Percentiles rank a stretch among this genome's conserved stretches.
phyloP scores from a whole-genome alignment of 75 land plant genomes.

The Isoetes taiwanensis region DNA sequence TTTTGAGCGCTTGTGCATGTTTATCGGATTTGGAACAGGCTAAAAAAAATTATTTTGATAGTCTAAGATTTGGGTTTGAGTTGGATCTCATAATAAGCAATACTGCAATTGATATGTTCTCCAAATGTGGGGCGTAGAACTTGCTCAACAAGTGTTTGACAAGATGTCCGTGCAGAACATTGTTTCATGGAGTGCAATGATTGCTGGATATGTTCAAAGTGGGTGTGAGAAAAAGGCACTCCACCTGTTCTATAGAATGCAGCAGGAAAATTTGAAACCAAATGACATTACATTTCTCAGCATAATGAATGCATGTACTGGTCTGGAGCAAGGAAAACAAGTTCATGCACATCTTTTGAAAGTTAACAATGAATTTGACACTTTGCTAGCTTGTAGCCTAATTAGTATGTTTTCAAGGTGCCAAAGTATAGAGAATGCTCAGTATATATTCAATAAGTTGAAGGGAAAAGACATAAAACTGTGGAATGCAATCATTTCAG shows the following conservation, averaged over 20 bases:
- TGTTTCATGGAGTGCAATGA: not conserved
- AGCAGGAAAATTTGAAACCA: not conserved
- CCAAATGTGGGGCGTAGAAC: too few species aligned
- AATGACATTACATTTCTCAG: not conserved
- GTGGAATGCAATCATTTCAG: constrained; percentile 4
- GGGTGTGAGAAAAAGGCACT: not conserved
- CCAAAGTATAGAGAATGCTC: not conserved
- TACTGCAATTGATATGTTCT: too few species aligned
- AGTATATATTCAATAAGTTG: not conserved
- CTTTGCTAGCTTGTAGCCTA: not conserved
- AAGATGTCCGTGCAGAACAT: not conserved
- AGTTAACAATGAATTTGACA: not conserved
- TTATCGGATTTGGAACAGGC: not conserved
- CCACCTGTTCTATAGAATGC: not conserved
- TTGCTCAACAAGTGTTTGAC: too few species aligned
- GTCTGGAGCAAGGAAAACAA: not conserved
- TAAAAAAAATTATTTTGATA: too few species aligned
- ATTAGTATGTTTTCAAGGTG: not conserved
- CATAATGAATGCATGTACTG: constrained; percentile 3
- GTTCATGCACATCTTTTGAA: not conserved
- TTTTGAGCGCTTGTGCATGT: not conserved
- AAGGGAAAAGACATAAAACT: not conserved
- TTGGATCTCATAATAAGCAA: too few species aligned
- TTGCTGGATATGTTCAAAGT: not conserved
- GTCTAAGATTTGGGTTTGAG: too few species aligned